phyloP scores from a whole-genome alignment of 768 basidiomycete species.

The Hericium erinaceus region DNA sequence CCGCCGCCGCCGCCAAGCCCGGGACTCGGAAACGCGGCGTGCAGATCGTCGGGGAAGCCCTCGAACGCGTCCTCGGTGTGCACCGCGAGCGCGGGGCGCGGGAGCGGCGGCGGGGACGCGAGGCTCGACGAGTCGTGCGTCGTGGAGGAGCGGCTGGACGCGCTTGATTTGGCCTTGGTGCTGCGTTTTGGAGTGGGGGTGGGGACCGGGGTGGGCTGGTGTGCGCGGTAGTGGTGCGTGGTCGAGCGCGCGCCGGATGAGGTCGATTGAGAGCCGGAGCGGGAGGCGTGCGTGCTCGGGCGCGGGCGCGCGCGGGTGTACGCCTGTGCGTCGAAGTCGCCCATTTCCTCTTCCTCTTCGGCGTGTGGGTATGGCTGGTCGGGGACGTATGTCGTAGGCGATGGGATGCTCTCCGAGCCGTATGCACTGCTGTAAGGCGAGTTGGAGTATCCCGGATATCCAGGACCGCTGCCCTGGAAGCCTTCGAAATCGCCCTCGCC shows the following conservation, averaged over 20 bases:
- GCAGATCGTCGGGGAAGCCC: not conserved
- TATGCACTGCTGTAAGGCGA: not conserved
- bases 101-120: not conserved
- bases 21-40: not conserved
- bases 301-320: not conserved
- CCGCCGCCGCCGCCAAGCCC: not conserved
- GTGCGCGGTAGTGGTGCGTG: not conserved
- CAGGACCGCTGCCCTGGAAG: constrained; percentile 45
- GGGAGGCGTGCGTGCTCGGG: not conserved
- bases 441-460: no score
- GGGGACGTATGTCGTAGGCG: not conserved
- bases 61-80: not conserved
- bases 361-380: no score
- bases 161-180: not conserved
- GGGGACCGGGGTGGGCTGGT: not conserved
- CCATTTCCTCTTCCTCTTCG: not conserved
- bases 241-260: not conserved
- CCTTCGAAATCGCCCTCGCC: constrained; percentile 47
- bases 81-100: not conserved
- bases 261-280: not conserved
- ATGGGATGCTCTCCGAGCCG: no score
- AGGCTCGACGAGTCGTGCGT: not conserved
- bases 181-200: not conserved
- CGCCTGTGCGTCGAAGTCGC: not conserved
- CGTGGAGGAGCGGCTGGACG: not conserved